Conservation (phyloP, 2,329 filamentous ascomycete species). For the Conoideocrella luteorostrata region DNA sequence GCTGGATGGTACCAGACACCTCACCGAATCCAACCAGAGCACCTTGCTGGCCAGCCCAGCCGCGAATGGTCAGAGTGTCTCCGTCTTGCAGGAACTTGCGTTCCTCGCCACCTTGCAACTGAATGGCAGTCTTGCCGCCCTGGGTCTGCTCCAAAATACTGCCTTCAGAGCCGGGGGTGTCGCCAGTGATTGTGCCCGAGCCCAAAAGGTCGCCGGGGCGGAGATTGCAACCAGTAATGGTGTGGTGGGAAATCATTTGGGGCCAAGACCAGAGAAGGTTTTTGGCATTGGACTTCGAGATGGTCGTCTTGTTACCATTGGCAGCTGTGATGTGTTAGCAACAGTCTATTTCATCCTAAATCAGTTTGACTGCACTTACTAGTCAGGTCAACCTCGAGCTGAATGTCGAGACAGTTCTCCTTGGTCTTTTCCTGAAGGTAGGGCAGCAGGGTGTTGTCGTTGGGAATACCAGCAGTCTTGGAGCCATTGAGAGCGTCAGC, state of each 20-base stretch:
- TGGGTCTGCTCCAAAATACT: slow-evolving; percentile 67
- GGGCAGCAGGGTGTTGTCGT: slow-evolving; percentile 27
- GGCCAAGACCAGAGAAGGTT: slow-evolving; percentile 71
- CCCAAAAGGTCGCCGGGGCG: slow-evolving; percentile 69
- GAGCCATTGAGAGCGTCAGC: slow-evolving; percentile 45
- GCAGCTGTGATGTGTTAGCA: slow-evolving; percentile 17
- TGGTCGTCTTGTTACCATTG: slow-evolving; percentile 24
- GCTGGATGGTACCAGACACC: slow-evolving; percentile 55
- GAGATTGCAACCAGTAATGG: slow-evolving; percentile 69
- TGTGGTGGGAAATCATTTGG: slow-evolving; percentile 80
- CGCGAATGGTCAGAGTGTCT: slow-evolving; percentile 61
- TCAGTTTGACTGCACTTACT: slow-evolving; percentile 22
- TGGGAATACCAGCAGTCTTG: slow-evolving; percentile 20
- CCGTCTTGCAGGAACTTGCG: slow-evolving; percentile 69
- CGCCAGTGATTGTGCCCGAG: slow-evolving; percentile 68
- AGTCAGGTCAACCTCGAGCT: slow-evolving; percentile 32
- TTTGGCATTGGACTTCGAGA: slow-evolving; percentile 27
- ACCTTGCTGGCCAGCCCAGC: slow-evolving; percentile 59
- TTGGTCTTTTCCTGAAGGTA: slow-evolving; percentile 50
- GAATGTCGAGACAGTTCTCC: slow-evolving; percentile 29
- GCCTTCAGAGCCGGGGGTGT: slow-evolving; percentile 56
- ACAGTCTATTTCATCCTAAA: background rate
- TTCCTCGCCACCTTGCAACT: slow-evolving; percentile 57
- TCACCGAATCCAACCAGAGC: slow-evolving; percentile 72
- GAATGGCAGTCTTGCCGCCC: slow-evolving; percentile 59